Conservation (phyloP, 2,329 filamentous ascomycete species). For the Xylaria sp. region DNA sequence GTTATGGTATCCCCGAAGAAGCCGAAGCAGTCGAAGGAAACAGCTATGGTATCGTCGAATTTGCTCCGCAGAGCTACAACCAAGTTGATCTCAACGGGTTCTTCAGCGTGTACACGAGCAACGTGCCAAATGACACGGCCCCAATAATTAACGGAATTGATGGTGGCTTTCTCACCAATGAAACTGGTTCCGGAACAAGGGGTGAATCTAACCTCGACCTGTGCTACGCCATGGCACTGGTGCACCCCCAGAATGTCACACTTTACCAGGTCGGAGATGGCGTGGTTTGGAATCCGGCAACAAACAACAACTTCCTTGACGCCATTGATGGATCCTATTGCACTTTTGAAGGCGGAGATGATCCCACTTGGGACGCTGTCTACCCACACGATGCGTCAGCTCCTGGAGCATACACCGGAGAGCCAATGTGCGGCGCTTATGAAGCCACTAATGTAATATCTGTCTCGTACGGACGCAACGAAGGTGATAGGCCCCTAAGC, state of each 20-base stretch:
- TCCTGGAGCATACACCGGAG: slow-evolving; percentile 55
- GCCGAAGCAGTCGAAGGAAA: slow-evolving; percentile 22
- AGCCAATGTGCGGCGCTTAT: slow-evolving; percentile 58
- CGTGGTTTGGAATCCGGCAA: slow-evolving; percentile 50
- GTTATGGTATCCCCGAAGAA: slow-evolving; percentile 17
- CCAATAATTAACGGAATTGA: slow-evolving; percentile 29
- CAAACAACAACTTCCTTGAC: slow-evolving; percentile 54
- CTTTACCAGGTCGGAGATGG: slow-evolving; percentile 58
- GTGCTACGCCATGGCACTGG: slow-evolving; percentile 63
- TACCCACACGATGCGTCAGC: slow-evolving; percentile 54
- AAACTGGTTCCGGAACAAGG: neutral
- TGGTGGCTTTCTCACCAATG: slow-evolving; percentile 24
- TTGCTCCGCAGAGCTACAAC: slow-evolving; percentile 24
- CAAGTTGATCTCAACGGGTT: slow-evolving; percentile 28
- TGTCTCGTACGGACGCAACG: slow-evolving; percentile 63
- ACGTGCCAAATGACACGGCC: slow-evolving; percentile 25
- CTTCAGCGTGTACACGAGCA: slow-evolving; percentile 22
- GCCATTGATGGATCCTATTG: slow-evolving; percentile 32
- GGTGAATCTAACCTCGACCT: slow-evolving; percentile 67
- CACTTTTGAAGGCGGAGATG: slow-evolving; percentile 31
- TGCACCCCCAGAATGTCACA: slow-evolving; percentile 63
- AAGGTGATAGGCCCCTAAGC: slow-evolving; percentile 59
- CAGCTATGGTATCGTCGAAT: slow-evolving; percentile 29
- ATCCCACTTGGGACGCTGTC: slow-evolving; percentile 36
- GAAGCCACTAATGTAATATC: slow-evolving; percentile 62